phyloP scores from a whole-genome alignment of 257 asterid species.

The Primulina tabacum region DNA sequence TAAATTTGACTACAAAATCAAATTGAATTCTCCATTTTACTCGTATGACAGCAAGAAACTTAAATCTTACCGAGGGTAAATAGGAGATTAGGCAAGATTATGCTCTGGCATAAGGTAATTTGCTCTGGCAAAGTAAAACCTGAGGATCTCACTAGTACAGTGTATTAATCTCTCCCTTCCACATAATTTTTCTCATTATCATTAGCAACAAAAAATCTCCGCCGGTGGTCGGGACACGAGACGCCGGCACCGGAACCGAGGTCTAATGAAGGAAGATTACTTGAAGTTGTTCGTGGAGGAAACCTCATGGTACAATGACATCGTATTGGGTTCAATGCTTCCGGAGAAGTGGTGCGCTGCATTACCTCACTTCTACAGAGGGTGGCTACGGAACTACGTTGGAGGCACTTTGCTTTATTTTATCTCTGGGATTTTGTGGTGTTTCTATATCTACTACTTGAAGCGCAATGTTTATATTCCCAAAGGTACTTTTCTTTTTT shows the following conservation, averaged over 20 bases:
- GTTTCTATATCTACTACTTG: slow-evolving; percentile 71
- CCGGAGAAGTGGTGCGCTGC: slow-evolving; percentile 59
- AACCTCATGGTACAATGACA: slow-evolving; percentile 72
- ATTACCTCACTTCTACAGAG: slow-evolving; percentile 66
- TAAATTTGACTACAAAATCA: too few relatives aligned
- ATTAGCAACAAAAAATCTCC: not conserved
- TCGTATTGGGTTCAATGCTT: slow-evolving; percentile 59
- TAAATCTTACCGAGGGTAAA: not conserved
- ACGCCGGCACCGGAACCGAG: not conserved
- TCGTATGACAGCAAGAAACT: too few relatives aligned
- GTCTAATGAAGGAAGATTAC: slow-evolving; percentile 45
- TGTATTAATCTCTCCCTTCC: too few relatives aligned
- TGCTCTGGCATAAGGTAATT: not conserved
- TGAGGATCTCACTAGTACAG: not conserved
- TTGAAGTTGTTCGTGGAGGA: slow-evolving; percentile 61
- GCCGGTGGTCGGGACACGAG: slow-evolving; percentile 10
- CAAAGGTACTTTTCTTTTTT: slow-evolving; percentile 39
- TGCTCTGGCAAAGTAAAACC: not conserved
- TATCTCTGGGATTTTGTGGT: slow-evolving; percentile 72
- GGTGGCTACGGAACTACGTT: slow-evolving; percentile 84
- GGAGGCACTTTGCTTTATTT: slow-evolving; percentile 69
- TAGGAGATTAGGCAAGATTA: not conserved
- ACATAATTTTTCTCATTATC: not conserved
- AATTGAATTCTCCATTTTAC: too few relatives aligned
- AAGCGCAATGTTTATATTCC: slow-evolving; percentile 71